Evolutionary conservation across 139 green algal species (phyloP).

Genomic region (Dunaliella primolecta): DNA sequence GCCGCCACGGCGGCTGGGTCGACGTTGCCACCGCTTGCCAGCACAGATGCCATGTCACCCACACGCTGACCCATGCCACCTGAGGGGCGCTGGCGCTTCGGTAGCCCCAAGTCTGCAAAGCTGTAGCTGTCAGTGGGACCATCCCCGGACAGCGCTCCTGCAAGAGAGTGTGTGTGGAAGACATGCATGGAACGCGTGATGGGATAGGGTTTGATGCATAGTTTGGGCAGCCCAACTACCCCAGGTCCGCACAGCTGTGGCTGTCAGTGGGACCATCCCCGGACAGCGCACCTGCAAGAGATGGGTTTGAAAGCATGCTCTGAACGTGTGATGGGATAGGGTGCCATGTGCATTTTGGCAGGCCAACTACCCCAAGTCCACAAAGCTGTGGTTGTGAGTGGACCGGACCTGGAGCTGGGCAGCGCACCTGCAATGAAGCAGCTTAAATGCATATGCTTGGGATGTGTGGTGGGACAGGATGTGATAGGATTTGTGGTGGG

Average conservation of each 20-base stretch:
- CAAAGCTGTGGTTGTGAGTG: slow-evolving; percentile 33
- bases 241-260: slow-evolving; percentile 46
- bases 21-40: not conserved
- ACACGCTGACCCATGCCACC: not conserved
- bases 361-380: slow-evolving; percentile 39
- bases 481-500: too few species aligned
- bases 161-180: not conserved
- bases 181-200: too few species aligned
- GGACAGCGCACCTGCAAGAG: not conserved
- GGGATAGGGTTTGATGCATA: too few species aligned
- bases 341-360: too few species aligned
- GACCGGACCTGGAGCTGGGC: too few species aligned
- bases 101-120: slow-evolving; percentile 39
- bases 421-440: too few species aligned
- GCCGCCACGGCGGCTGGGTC: slow-evolving; percentile 18
- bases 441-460: too few species aligned
- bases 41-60: not conserved
- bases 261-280: slow-evolving; percentile 12
- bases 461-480: too few species aligned
- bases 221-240: too few species aligned
- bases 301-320: too few species aligned
- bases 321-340: too few species aligned
- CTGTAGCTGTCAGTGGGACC: slow-evolving; percentile 28
- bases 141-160: not conserved
- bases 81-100: not conserved